Conservation (phyloP, 2,329 filamentous ascomycete genomes). For the Pyrenochaeta sp. region DNA sequence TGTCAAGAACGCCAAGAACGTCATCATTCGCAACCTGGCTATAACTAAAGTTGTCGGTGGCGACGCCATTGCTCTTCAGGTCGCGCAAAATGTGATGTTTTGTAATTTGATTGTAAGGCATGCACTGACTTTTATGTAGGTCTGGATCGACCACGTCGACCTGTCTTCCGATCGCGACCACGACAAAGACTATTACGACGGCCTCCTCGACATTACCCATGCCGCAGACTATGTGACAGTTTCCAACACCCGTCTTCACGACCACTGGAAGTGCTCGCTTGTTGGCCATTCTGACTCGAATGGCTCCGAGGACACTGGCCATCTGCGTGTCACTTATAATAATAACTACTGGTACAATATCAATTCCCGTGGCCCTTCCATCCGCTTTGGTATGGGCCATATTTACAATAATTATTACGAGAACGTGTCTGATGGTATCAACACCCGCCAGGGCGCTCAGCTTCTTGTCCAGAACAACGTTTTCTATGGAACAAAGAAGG, state of each 20-base stretch:
- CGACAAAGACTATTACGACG: constrained; percentile 76
- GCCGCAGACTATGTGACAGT: constrained; percentile 69
- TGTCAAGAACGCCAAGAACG: constrained; percentile 60
- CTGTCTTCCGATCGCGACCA: constrained; percentile 66
- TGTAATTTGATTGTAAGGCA: background rate
- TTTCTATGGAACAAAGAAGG: constrained; percentile 44
- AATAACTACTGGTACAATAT: constrained; percentile 73
- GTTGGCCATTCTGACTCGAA: constrained; percentile 69
- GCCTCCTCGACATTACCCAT: constrained; percentile 71
- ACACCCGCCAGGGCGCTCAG: constrained; percentile 54
- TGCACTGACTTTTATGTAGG: constrained; percentile 33
- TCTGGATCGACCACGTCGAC: constrained; percentile 75
- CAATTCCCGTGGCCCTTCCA: constrained; percentile 68
- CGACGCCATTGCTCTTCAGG: constrained; percentile 62
- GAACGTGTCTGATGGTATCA: constrained; percentile 50
- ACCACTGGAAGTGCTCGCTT: constrained; percentile 68
- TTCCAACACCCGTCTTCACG: constrained; percentile 61
- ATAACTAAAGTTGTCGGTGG: constrained; percentile 60
- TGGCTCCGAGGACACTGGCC: constrained; percentile 65
- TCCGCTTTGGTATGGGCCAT: constrained; percentile 74
- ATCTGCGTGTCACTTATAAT: constrained; percentile 70
- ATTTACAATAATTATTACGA: constrained; percentile 63
- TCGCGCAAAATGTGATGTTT: constrained; percentile 53
- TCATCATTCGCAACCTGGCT: constrained; percentile 66
- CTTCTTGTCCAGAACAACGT: constrained; percentile 55